Evolutionary conservation across 2,329 filamentous ascomycete genomes (phyloP).

Genomic region (Cytospora piceae): DNA sequence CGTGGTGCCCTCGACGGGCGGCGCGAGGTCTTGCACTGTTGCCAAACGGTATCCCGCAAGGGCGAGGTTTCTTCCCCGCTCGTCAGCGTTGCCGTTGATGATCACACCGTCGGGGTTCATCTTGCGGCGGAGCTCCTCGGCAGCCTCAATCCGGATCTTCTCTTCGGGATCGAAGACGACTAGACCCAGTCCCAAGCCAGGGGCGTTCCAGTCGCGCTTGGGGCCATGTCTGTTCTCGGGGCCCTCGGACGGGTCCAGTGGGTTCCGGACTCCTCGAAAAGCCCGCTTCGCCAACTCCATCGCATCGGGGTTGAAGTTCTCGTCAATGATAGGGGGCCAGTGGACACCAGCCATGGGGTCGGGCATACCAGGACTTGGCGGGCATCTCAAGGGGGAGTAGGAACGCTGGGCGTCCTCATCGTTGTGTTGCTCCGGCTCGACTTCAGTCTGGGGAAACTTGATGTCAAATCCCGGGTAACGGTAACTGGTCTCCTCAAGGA

Average conservation of each 20-base stretch:
- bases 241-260: too few relatives aligned
- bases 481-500: not conserved
- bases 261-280: not conserved
- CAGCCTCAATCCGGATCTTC: not conserved
- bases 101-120: not conserved
- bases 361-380: slow-evolving; percentile 1
- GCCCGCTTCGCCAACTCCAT: not conserved
- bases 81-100: not conserved
- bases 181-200: not conserved
- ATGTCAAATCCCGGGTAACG: not conserved
- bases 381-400: not conserved
- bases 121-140: not conserved
- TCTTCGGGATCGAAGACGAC: not conserved
- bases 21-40: not conserved
- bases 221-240: too few relatives aligned
- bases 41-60: not conserved
- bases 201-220: not conserved
- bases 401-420: not conserved
- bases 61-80: not conserved
- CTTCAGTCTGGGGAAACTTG: not conserved
- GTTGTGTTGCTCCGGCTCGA: not conserved
- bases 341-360: not conserved
- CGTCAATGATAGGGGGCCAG: not conserved
- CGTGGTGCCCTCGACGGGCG: not conserved
- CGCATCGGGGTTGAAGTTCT: not conserved